A percentile compares a stretch with the other conserved stretches of the same genome.
Conservation (phyloP, 2,329 filamentous ascomycete species). For the Aspergillus jensenii region DNA sequence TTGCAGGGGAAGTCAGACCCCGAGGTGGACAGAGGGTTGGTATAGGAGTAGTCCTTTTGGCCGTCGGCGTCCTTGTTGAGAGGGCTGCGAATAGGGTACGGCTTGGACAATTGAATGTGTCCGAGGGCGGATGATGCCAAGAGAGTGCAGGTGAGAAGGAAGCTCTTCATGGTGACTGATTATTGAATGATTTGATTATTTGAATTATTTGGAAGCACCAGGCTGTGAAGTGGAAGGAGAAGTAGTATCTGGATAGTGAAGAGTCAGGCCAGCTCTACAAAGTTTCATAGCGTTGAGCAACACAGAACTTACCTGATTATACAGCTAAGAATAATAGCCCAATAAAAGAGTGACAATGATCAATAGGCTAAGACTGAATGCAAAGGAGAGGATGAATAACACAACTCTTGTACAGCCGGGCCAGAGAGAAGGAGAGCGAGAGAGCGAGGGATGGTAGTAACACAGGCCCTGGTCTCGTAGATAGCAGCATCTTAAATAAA, state of each 20-base stretch:
- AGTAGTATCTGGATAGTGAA: background rate
- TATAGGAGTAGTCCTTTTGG: conserved; percentile 70
- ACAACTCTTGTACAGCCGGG: background rate
- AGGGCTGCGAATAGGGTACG: conserved; percentile 54
- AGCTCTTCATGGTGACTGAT: conserved; percentile 30
- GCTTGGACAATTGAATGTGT: conserved; percentile 59
- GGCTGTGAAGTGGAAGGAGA: background rate
- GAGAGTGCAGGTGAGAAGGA: conserved; percentile 28
- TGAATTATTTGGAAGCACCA: background rate
- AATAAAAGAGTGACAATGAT: conserved; percentile 1
- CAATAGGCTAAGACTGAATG: background rate
- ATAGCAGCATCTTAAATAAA: conserved; percentile 4
- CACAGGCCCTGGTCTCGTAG: background rate
- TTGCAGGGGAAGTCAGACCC: conserved; percentile 77
- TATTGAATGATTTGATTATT: background rate
- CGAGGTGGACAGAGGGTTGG: conserved; percentile 58
- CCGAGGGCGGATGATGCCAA: conserved; percentile 35
- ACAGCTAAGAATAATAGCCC: background rate
- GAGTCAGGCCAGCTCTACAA: background rate
- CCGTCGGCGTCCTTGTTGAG: conserved; percentile 46
- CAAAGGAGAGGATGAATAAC: background rate
- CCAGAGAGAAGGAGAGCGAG: background rate
- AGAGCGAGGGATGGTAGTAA: background rate
- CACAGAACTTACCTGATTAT: background rate
- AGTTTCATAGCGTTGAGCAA: background rate